Conservation (phyloP, 352 stramenopile genomes). For the Proteromonas lacertae region DNA sequence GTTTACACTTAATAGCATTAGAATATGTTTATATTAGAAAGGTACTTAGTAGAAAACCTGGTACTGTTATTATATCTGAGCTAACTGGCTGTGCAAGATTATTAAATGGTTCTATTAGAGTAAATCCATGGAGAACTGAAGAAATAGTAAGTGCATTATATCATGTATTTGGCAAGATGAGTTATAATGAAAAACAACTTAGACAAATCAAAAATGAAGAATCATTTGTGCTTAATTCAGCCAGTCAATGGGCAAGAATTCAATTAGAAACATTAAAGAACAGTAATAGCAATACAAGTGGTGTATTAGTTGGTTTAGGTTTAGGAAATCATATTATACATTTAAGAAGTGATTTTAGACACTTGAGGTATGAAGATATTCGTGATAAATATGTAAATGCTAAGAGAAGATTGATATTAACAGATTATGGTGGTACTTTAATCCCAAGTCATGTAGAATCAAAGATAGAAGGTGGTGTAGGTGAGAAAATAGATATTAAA, state of each 20-base stretch:
- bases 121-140: slow-evolving; percentile 86
- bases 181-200: too few species aligned
- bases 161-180: background rate
- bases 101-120: slow-evolving; percentile 63
- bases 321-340: slow-evolving; percentile 74
- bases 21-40: slow-evolving; percentile 33
- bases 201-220: too few species aligned
- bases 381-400: slow-evolving; percentile 15
- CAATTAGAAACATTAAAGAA: slow-evolving; percentile 85
- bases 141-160: slow-evolving; percentile 23
- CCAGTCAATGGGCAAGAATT: slow-evolving; percentile 44
- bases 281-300: slow-evolving; percentile 46
- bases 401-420: slow-evolving; percentile 48
- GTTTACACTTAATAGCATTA: slow-evolving; percentile 40
- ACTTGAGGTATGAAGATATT: slow-evolving; percentile 45
- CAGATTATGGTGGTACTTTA: slow-evolving; percentile 93
- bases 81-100: slow-evolving; percentile 82
- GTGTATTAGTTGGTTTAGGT: slow-evolving; percentile 61
- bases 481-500: background rate
- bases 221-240: slow-evolving; percentile 76
- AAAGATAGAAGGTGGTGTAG: slow-evolving; percentile 3
- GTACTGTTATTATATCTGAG: slow-evolving; percentile 74
- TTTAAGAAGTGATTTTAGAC: slow-evolving; percentile 71
- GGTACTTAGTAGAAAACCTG: slow-evolving; percentile 20
- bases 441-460: slow-evolving; percentile 37